Percentiles rank a stretch among this genome's conserved stretches.
Conservation (phyloP, 768 basidiomycete species). For the Boletus edulis region DNA sequence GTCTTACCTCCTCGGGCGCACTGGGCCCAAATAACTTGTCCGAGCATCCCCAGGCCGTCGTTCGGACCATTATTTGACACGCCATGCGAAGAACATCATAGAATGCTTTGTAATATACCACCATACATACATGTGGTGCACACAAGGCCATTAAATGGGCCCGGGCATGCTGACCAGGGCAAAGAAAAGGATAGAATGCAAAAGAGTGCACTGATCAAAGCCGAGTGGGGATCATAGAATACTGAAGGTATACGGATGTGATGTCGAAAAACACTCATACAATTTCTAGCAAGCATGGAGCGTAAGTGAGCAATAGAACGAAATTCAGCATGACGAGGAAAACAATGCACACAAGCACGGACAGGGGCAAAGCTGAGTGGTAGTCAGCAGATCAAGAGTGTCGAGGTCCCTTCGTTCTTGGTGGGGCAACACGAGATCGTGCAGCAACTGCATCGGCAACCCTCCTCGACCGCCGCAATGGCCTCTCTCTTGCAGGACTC, state of each 20-base stretch:
- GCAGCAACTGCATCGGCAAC: conserved; percentile 59
- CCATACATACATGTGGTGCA: conserved; percentile 7
- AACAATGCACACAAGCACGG: background rate
- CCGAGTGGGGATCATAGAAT: conserved; percentile 27
- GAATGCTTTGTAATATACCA: conserved; percentile 16
- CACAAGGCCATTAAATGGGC: conserved; percentile 18
- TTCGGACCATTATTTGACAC: background rate
- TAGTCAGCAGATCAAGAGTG: conserved; percentile 20
- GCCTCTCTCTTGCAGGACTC: conserved; percentile 6
- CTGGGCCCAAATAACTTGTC: background rate
- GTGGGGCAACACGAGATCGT: conserved; percentile 42
- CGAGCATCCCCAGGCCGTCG: background rate
- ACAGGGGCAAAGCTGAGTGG: background rate
- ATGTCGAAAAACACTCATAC: conserved; percentile 21
- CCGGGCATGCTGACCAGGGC: conserved; percentile 1
- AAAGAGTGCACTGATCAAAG: conserved; percentile 12
- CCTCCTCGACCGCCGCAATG: conserved; percentile 54
- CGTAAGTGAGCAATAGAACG: conserved; percentile 7
- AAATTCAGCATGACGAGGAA: conserved; percentile 5
- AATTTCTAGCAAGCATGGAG: conserved; percentile 21
- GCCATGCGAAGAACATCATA: background rate
- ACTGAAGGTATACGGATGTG: conserved; percentile 23
- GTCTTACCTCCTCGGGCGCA: conserved; percentile 3
- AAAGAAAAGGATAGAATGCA: conserved; percentile 12
- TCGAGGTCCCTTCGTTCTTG: conserved; percentile 25